Percentiles rank a stretch among this genome's conserved stretches.
Evolutionary conservation across 2,329 filamentous ascomycete genomes (phyloP).

Genomic region (Pyricularia grisea): DNA sequence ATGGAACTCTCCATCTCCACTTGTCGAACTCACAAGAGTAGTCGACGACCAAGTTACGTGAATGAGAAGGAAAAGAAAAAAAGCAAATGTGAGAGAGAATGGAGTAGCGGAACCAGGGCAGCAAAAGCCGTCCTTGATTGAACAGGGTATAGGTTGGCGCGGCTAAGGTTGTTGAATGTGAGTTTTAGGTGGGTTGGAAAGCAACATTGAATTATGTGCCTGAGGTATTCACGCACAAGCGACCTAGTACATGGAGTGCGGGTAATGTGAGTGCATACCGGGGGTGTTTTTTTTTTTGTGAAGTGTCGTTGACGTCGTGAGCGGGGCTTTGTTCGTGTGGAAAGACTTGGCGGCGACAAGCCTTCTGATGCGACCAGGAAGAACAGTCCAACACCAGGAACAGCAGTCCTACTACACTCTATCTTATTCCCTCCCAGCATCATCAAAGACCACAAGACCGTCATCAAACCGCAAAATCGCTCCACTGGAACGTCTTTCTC

Average conservation of each 20-base stretch:
- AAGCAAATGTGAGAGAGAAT: neutral
- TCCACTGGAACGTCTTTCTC: neutral
- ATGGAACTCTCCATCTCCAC: neutral
- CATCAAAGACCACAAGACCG: neutral
- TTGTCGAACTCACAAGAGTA: neutral
- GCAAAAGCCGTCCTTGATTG: neutral
- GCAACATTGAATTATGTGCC: neutral
- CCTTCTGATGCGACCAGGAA: neutral
- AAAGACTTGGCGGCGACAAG: neutral
- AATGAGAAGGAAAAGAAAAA: neutral
- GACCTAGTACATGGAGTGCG: neutral
- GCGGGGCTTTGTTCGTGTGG: neutral
- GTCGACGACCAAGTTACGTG: neutral
- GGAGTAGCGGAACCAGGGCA: neutral
- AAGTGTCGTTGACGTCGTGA: neutral
- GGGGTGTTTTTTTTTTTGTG: neutral
- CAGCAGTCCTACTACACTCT: neutral
- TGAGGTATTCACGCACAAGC: neutral
- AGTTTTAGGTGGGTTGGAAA: neutral
- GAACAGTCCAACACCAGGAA: neutral
- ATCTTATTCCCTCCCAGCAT: neutral
- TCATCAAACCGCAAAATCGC: neutral
- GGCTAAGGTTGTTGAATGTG: neutral
- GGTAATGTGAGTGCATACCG: neutral
- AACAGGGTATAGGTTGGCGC: neutral